A percentile compares a stretch with the other conserved stretches of the same genome.
Evolutionary conservation across 1,284 basidiomycete genomes (phyloP).

Genomic region (Tylopilus orsonianus): DNA sequence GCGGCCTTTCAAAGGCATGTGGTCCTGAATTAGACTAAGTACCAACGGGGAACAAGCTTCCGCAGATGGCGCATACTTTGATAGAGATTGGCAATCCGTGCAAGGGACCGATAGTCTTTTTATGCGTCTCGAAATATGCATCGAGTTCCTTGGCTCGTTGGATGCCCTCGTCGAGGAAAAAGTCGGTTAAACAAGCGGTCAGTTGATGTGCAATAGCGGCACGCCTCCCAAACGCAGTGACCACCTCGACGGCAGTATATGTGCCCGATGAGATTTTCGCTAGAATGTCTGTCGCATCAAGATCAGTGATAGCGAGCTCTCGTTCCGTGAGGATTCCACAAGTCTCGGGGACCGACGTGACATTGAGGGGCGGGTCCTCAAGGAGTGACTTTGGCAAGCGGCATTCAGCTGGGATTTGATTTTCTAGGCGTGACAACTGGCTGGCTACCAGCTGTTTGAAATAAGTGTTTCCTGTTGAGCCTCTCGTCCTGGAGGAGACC

Average conservation of each 20-base stretch:
- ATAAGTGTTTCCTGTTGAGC: conserved; percentile 24
- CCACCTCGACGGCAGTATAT: conserved; percentile 27
- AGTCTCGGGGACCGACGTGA: conserved; percentile 33
- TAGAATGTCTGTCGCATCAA: conserved; percentile 30
- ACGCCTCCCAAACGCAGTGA: conserved; percentile 33
- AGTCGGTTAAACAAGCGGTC: conserved; percentile 31
- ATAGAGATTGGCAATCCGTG: conserved; percentile 52
- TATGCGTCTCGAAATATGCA: conserved; percentile 35
- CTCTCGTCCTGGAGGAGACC: conserved; percentile 22
- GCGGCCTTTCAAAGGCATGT: conserved; percentile 37
- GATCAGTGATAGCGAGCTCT: conserved; percentile 46
- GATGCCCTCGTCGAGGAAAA: conserved; percentile 35
- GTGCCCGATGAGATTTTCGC: conserved; percentile 19
- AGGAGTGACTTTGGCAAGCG: conserved; percentile 18
- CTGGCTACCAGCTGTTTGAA: conserved; percentile 23
- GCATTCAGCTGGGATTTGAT: conserved; percentile 24
- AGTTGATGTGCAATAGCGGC: conserved; percentile 33
- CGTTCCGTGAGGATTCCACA: conserved; percentile 40
- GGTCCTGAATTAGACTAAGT: conserved; percentile 36
- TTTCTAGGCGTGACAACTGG: conserved; percentile 21
- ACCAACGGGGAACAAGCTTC: neutral
- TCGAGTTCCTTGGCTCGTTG: conserved; percentile 43
- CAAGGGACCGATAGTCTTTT: conserved; percentile 43
- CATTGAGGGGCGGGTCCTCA: conserved; percentile 27
- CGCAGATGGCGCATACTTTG: conserved; percentile 30